Percentiles rank a stretch among this genome's conserved stretches.
These are phyloP conservation scores for Pichia insulana DNA, from an alignment of 805 yeast species.

Conservation along the genomic window DNA sequence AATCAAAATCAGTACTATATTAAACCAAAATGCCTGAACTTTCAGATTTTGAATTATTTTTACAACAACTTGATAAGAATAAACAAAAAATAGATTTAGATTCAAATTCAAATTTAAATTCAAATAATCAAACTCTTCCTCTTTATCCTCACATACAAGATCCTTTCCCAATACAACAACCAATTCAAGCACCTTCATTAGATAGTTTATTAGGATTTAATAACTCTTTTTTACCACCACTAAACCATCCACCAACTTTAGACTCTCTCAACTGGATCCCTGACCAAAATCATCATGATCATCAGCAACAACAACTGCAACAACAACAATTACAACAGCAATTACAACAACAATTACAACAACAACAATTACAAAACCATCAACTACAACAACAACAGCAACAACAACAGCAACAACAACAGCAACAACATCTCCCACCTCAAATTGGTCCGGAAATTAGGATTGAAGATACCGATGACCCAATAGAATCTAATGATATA, in stretches of 20 bases:
- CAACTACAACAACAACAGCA: background rate
- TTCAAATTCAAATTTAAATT: too few relatives aligned
- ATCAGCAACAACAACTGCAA: background rate
- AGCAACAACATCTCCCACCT: background rate
- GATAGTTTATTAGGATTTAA: too few relatives aligned
- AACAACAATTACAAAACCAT: background rate
- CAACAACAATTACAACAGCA: background rate
- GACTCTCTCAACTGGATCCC: too few relatives aligned
- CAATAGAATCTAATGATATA: background rate
- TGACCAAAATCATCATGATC: background rate
- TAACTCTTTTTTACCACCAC: too few relatives aligned
- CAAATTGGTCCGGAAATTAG: constrained; percentile 15
- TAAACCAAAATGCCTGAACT: background rate
- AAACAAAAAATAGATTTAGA: too few relatives aligned
- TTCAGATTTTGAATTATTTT: background rate
- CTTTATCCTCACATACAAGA: too few relatives aligned
- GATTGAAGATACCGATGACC: constrained; percentile 18
- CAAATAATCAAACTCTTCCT: too few relatives aligned
- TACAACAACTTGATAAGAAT: background rate
- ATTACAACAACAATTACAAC: background rate
- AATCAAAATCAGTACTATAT: too few relatives aligned
- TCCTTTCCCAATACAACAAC: too few relatives aligned
- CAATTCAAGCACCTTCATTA: too few relatives aligned
- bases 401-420: background rate
- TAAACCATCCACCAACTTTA: too few relatives aligned